Base-by-base conservation (phyloP, 73 alveolate species). In the Breviolum minutum region DNA sequence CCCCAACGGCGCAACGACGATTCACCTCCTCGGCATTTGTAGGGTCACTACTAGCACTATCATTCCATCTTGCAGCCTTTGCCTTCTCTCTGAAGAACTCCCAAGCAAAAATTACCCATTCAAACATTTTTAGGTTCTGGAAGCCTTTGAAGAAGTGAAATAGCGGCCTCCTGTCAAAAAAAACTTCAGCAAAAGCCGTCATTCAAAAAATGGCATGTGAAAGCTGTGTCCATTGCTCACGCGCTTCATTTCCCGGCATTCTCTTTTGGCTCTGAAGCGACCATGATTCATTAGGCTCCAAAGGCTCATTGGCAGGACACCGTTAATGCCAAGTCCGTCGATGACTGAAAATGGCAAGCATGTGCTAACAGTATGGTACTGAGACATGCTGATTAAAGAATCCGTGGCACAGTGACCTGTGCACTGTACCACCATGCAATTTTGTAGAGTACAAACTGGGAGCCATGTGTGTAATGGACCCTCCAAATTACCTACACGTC, bases 401-500 rank as follows among this genome's bases (percentile, higher is more conserved):
- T 48, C 73, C 13, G 54, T 61, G 92, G 54, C 90, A 81, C n/a
- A 54, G 29, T 61, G 92, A 22, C 73, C 92, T 83, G 92, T 83
- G 92, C 92, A 61, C 73, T 62, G 32, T 24, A 63, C 92, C 92
- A 61, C 73, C 32, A 61, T 24, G 76, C 92, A 83, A 60, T 62
- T 20, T 16, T 27, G 62, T 86, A 62, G 22, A 86, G 30, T 86
- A 61, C 79, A 86, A 62, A 63, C 94, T 86, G 94, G 94, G 79
- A 79, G 94, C 94, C 94, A 63, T 86, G 79, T 86, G 62, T 62
- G 80, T 40, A 62, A 63, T 86, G 79, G 8, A 64, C 94, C 94
- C 94, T 86, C 94, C 94, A 86, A 86, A 86, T 86, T 86, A 63
- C 94, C 94, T 86, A 86, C 94, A 61, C 60, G 74, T 32, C 48